phyloP scores from a whole-genome alignment of 805 yeast species.

The Metschnikowia drakensbergensis region DNA sequence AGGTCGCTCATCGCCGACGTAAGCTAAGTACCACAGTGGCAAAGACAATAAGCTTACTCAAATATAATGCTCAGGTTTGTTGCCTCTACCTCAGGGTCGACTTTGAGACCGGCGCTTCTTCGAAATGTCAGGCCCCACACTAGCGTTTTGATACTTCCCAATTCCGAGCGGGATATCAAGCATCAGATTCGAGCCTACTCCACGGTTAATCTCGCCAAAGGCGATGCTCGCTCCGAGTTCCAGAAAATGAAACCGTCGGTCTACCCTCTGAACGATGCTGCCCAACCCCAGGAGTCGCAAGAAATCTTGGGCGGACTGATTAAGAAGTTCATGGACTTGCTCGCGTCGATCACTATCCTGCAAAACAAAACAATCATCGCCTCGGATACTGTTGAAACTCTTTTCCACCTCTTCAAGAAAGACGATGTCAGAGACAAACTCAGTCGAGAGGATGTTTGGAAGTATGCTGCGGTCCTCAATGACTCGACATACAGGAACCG shows the following conservation, averaged over 20 bases:
- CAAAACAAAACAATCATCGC: conserved; percentile 4
- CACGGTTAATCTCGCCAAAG: not conserved
- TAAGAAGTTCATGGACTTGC: conserved; percentile 26
- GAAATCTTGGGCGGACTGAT: not conserved
- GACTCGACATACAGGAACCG: conserved; percentile 26
- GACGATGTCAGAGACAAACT: conserved; percentile 11
- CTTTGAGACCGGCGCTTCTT: conserved; percentile 35
- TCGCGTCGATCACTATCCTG: conserved; percentile 17
- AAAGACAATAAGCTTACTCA: not conserved
- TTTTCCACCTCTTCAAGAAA: conserved; percentile 13
- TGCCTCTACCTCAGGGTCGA: conserved; percentile 33
- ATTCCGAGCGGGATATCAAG: conserved; percentile 12
- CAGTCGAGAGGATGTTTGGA: conserved; percentile 10
- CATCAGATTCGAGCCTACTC: conserved; percentile 12
- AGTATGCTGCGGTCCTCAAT: conserved; percentile 15
- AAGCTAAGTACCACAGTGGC: too few relatives aligned
- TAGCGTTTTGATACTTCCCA: conserved; percentile 13
- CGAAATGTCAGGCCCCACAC: conserved; percentile 34
- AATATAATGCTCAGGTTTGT: conserved; percentile 36
- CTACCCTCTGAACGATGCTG: not conserved
- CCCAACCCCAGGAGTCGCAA: not conserved
- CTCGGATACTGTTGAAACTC: conserved; percentile 7
- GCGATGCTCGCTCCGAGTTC: not conserved
- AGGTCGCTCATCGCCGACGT: not conserved
- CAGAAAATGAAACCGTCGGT: not conserved